Conservation (phyloP, 257 asterid genomes). For the Cynanchum wilfordii region DNA sequence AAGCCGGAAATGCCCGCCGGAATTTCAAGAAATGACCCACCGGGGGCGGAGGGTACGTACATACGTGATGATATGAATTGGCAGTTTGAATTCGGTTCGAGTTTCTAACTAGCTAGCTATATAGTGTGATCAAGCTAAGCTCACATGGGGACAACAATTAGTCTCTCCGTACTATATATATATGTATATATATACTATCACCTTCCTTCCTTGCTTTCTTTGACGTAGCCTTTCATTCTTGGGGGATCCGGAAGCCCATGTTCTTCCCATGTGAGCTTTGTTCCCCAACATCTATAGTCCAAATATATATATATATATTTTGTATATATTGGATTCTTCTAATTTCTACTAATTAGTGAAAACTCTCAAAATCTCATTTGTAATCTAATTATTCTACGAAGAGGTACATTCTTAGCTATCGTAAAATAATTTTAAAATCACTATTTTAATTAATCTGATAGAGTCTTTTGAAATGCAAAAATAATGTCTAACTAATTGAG, state of each 20-base stretch:
- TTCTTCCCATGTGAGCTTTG: constrained; percentile 29
- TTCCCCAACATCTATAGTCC: constrained; percentile 1
- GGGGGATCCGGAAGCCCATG: constrained; percentile 11
- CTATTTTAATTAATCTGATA: too few species aligned
- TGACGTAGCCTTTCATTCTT: background rate
- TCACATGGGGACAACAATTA: constrained; percentile 18
- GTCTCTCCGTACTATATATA: constrained; percentile 8
- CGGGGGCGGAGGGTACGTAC: too few species aligned
- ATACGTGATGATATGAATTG: background rate
- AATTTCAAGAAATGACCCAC: background rate
- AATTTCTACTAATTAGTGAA: background rate
- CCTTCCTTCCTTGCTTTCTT: background rate
- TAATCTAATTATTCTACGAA: background rate
- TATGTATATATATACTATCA: background rate
- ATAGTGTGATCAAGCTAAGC: constrained; percentile 3
- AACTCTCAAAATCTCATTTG: background rate
- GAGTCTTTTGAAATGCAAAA: too few species aligned
- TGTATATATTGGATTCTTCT: too few species aligned
- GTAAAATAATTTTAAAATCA: too few species aligned
- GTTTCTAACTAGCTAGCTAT: background rate
- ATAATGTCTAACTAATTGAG: too few species aligned
- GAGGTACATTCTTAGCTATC: too few species aligned
- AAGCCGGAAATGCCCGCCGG: background rate
- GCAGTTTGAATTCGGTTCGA: background rate
- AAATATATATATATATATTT: too few species aligned